Conservation (phyloP, 2,329 filamentous ascomycete genomes). For the Trichoderma afroharzianum region DNA sequence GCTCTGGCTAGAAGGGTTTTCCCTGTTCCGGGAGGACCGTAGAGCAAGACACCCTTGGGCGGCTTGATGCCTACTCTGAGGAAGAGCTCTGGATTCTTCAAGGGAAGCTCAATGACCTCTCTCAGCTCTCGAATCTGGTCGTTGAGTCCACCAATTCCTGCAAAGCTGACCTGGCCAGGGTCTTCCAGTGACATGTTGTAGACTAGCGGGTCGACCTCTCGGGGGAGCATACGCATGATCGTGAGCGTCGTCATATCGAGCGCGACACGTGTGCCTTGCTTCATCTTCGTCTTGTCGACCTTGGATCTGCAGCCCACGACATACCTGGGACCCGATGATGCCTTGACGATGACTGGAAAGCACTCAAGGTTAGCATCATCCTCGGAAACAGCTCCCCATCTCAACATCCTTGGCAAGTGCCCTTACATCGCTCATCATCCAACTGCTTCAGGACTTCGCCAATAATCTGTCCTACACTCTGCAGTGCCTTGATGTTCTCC, state of each 20-base stretch:
- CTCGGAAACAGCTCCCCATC: neutral
- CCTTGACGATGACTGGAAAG: slow-evolving; percentile 86
- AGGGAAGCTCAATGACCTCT: slow-evolving; percentile 94
- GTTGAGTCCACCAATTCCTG: slow-evolving; percentile 93
- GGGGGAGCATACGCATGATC: slow-evolving; percentile 99
- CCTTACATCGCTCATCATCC: slow-evolving; percentile 91
- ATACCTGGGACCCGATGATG: slow-evolving; percentile 93
- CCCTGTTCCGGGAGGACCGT: slow-evolving; percentile 93
- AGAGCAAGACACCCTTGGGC: slow-evolving; percentile 93
- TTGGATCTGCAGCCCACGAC: slow-evolving; percentile 98
- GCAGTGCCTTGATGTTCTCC: slow-evolving; percentile 98
- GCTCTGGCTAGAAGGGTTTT: slow-evolving; percentile 94
- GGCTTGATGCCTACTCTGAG: slow-evolving; percentile 96
- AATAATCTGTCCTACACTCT: slow-evolving; percentile 99
- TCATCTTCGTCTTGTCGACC: slow-evolving; percentile 94
- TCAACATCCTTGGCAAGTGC: neutral
- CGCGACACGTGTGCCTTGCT: slow-evolving; percentile 95
- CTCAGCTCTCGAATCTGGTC: slow-evolving; percentile 96
- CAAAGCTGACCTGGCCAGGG: slow-evolving; percentile 95
- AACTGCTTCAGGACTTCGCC: slow-evolving; percentile 98
- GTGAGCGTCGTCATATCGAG: slow-evolving; percentile 99
- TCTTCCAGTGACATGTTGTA: slow-evolving; percentile 99
- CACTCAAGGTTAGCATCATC: slow-evolving; percentile 13
- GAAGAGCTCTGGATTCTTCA: slow-evolving; percentile 99
- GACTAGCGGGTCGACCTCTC: slow-evolving; percentile 95